A percentile compares a stretch with the other conserved stretches of the same genome.
Conservation (phyloP, 208 protist genomes). For the Trypanosoma platydactyli region DNA sequence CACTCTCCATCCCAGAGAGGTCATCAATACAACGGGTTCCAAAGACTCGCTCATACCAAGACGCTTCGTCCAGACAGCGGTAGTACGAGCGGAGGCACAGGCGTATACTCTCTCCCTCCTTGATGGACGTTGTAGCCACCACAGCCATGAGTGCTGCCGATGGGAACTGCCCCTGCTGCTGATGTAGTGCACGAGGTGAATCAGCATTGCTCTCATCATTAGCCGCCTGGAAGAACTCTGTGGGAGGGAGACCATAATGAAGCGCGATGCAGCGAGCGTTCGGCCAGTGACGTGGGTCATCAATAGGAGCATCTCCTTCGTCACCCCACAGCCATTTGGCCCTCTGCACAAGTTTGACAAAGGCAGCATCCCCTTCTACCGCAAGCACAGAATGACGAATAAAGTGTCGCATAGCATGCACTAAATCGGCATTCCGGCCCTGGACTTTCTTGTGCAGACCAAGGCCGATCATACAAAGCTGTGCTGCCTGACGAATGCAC, state of each 20-base stretch:
- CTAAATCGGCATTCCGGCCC: constrained; percentile 20
- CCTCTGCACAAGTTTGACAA: constrained; percentile 55
- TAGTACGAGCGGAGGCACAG: constrained; percentile 80
- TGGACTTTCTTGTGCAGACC: constrained; percentile 16
- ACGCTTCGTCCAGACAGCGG: constrained; percentile 74
- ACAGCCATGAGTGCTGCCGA: constrained; percentile 70
- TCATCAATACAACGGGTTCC: constrained; percentile 3
- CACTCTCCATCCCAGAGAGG: constrained; percentile 11
- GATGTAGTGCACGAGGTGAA: neutral
- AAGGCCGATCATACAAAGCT: constrained; percentile 69
- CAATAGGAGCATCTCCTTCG: constrained; percentile 2
- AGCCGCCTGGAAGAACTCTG: neutral
- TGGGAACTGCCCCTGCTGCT: constrained; percentile 25
- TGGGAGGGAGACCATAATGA: constrained; percentile 63
- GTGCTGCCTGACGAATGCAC: constrained; percentile 46
- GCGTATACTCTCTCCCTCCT: constrained; percentile 47
- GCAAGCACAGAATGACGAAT: constrained; percentile 75
- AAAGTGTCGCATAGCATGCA: constrained; percentile 46
- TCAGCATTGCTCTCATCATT: neutral
- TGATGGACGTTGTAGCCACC: constrained; percentile 55
- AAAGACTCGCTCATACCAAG: constrained; percentile 69
- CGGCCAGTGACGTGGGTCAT: constrained; percentile 36
- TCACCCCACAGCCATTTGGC: constrained; percentile 18
- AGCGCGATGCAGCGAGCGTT: constrained; percentile 84
- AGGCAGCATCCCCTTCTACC: constrained; percentile 84